Conservation (phyloP, 1,284 basidiomycete species). For the Exobasidium cylindrosporum region DNA sequence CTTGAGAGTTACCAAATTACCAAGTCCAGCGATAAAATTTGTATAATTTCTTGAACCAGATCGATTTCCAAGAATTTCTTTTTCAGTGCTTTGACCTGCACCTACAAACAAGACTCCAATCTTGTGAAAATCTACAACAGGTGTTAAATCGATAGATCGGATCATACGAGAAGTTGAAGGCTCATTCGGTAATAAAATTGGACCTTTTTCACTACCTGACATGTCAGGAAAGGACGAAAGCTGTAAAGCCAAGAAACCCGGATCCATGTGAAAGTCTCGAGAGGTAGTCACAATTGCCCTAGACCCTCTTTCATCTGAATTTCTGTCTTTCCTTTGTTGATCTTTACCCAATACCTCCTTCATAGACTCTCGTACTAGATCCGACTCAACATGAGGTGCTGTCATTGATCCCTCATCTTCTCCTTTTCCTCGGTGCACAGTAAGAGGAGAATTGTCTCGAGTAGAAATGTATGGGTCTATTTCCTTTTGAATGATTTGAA, state of each 20-base stretch:
- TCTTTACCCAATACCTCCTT: not conserved
- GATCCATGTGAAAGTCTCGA: slow-evolving; percentile 63
- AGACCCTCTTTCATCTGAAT: not conserved
- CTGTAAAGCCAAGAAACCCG: slow-evolving; percentile 81
- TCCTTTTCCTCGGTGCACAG: not conserved
- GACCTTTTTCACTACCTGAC: slow-evolving; percentile 48
- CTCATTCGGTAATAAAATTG: slow-evolving; percentile 59
- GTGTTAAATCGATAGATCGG: slow-evolving; percentile 74
- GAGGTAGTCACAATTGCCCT: not conserved
- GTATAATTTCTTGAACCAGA: slow-evolving; percentile 94
- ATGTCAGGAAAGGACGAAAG: slow-evolving; percentile 62
- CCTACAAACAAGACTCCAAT: slow-evolving; percentile 95
- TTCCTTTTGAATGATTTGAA: not conserved
- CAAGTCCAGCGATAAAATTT: slow-evolving; percentile 84
- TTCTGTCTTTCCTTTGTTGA: not conserved
- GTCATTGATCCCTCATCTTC: not conserved
- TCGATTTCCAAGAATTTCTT: slow-evolving; percentile 82
- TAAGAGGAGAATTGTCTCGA: not conserved
- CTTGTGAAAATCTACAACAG: slow-evolving; percentile 96
- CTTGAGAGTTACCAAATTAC: slow-evolving; percentile 81
- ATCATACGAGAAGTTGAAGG: slow-evolving; percentile 66
- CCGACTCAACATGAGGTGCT: not conserved
- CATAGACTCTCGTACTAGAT: not conserved
- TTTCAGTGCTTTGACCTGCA: slow-evolving; percentile 79
- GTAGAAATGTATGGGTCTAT: not conserved